A percentile compares a stretch with the other conserved stretches of the same genome.
Conservation (phyloP, 2,329 filamentous ascomycete genomes). For the Sporothrix inflata region DNA sequence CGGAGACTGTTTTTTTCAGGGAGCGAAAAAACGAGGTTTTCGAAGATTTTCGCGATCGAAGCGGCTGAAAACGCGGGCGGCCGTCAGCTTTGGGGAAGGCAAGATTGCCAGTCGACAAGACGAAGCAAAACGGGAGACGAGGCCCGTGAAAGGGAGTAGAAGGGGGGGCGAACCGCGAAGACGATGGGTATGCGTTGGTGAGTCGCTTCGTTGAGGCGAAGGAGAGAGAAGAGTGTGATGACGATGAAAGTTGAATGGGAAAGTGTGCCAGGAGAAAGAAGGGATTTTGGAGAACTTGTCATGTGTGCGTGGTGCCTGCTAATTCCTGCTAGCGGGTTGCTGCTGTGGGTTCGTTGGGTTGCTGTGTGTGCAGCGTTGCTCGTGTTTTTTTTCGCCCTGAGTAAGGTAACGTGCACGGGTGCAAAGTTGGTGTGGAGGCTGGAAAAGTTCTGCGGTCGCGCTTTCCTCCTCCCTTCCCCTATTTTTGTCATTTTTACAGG, state of each 20-base stretch:
- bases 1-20: neutral
- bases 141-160: conserved; percentile 23
- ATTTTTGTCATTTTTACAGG: conserved; percentile 18
- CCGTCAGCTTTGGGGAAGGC: neutral
- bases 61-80: conserved; percentile 7
- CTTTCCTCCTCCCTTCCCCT: conserved; percentile 19
- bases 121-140: conserved; percentile 26
- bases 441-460: conserved; percentile 31
- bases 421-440: conserved; percentile 27
- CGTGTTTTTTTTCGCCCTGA: conserved; percentile 20
- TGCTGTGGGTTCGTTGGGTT: neutral
- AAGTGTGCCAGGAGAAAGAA: conserved; percentile 25
- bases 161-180: conserved; percentile 18
- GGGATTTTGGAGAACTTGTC: conserved; percentile 28
- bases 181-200: conserved; percentile 16
- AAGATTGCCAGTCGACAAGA: conserved; percentile 20
- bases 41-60: conserved; percentile 24
- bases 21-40: conserved; percentile 23
- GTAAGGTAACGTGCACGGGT: conserved; percentile 11
- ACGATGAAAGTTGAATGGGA: conserved; percentile 26
- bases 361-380: conserved; percentile 1
- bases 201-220: conserved; percentile 2
- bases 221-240: conserved; percentile 7
- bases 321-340: conserved; percentile 19
- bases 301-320: conserved; percentile 29